Evolutionary conservation across 108 stramenopile genomes (phyloP), one percentile per base, ranked within the genome.

Genomic region (Skeletonema potamos): DNA sequence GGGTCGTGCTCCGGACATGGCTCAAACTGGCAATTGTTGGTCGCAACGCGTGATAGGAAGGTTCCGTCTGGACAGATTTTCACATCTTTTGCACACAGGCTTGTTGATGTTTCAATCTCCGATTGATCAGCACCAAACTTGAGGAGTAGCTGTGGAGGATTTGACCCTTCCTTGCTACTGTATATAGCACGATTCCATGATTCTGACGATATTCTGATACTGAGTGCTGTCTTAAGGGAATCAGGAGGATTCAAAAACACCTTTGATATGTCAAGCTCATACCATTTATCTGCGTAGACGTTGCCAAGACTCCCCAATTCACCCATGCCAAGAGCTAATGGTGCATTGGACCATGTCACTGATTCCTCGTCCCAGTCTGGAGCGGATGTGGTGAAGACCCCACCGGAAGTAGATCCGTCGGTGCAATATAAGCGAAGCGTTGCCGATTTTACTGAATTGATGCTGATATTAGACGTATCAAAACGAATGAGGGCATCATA

Each of bases 281-380:
- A 79, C 78, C 78, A 79, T 13, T 67, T 64, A 27, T 57, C 64
- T 29, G 58, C 54, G 62, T 72, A 32, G 27, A 79, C 57, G 9
- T 11, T 26, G 39, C 55, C 78, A 27, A 79, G 39, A 54, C 30
- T 69, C 27, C 17, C 71, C 60, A 64, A 39, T 20, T 20, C 7
- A 51, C 41, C 65, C 63, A 36, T 68, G 4, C 11, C 43, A 11
- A 17, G 1, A 51, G 67, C 39, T 15, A 28, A 55, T 30, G 78
- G 78, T 27, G 78, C 71, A 64, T 27, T 68, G 26, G 56, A 64
- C 78, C 78, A 79, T 57, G 78, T 79, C 28, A 73, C 78, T n/a
- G 78, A 58, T 36, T 72, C 32, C 29, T 79, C 78, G n/a, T 65
- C 59, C 78, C 78, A 79, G 27, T 41, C 36, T 12, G 72, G 34